phyloP scores from a whole-genome alignment of 805 yeast species.

The Candida sanyiensis region DNA sequence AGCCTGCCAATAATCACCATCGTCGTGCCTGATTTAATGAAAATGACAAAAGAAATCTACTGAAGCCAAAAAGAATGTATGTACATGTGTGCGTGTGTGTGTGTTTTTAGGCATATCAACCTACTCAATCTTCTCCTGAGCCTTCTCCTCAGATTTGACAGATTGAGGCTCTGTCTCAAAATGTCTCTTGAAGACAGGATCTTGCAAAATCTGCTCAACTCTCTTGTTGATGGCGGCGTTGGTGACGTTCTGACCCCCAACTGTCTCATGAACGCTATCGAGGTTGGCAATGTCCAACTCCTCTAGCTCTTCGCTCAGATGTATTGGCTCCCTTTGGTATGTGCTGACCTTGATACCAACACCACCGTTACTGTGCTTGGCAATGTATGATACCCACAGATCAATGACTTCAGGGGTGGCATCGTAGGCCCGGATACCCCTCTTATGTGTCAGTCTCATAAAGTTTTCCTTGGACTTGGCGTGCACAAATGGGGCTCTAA shows the following conservation, averaged over 20 bases:
- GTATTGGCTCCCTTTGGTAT: conserved; percentile 46
- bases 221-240: conserved; percentile 31
- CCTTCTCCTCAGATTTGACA: background rate
- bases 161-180: conserved; percentile 14
- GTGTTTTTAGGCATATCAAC: conserved; percentile 11
- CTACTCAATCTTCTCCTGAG: conserved; percentile 4
- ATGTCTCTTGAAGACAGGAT: conserved; percentile 63
- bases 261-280: conserved; percentile 7
- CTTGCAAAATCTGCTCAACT: conserved; percentile 64
- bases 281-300: conserved; percentile 18
- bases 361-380: conserved; percentile 71
- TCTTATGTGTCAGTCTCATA: conserved; percentile 77
- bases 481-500: conserved; percentile 86
- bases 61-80: background rate
- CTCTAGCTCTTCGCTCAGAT: conserved; percentile 37
- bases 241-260: conserved; percentile 12
- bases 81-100: background rate
- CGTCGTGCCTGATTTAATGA: conserved; percentile 2
- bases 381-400: conserved; percentile 69
- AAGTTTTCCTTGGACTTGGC: conserved; percentile 94
- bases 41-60: background rate
- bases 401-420: conserved; percentile 82
- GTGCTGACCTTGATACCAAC: conserved; percentile 78
- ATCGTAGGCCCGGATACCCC: conserved; percentile 73
- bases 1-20: conserved; percentile 1